These are phyloP conservation scores for Volvox reticuliferus DNA, from an alignment of 139 green algal genomes.

Conservation along the genomic window DNA sequence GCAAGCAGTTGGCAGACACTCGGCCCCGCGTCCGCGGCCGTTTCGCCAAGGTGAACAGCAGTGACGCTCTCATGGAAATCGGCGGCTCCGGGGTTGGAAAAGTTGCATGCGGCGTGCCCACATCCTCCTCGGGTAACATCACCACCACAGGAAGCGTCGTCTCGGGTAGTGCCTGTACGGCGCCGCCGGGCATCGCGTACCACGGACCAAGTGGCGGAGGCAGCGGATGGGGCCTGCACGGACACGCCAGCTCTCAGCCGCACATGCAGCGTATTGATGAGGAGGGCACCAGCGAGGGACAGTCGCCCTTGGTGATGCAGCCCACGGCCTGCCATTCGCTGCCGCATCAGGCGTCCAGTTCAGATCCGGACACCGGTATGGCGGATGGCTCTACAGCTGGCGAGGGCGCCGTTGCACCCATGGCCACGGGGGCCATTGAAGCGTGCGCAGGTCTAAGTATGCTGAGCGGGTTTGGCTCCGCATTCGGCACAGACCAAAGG, in stretches of 20 bases:
- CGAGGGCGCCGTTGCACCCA: too few species aligned
- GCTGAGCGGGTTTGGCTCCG: neutral
- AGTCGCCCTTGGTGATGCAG: neutral
- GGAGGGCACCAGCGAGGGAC: constrained; percentile 19
- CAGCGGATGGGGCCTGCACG: constrained; percentile 6
- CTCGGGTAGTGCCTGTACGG: neutral
- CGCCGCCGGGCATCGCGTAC: neutral
- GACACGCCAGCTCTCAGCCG: neutral
- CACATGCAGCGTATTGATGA: constrained; percentile 50
- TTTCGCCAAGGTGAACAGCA: constrained; percentile 34
- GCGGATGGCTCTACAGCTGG: neutral
- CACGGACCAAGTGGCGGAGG: neutral
- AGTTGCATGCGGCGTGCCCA: neutral
- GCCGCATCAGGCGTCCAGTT: neutral
- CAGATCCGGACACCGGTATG: neutral
- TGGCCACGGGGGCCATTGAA: neutral
- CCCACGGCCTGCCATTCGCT: neutral
- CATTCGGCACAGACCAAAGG: neutral
- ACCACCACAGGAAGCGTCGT: neutral
- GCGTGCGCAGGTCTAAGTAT: neutral
- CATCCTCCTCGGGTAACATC: neutral
- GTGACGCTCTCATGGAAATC: neutral
- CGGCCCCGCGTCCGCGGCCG: neutral
- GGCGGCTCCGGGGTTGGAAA: neutral
- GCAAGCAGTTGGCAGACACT: constrained; percentile 27